Evolutionary conservation across 176 grass and related monocot genomes (phyloP), one percentile per base, ranked within the genome.

Genomic region (Carex pumila): DNA sequence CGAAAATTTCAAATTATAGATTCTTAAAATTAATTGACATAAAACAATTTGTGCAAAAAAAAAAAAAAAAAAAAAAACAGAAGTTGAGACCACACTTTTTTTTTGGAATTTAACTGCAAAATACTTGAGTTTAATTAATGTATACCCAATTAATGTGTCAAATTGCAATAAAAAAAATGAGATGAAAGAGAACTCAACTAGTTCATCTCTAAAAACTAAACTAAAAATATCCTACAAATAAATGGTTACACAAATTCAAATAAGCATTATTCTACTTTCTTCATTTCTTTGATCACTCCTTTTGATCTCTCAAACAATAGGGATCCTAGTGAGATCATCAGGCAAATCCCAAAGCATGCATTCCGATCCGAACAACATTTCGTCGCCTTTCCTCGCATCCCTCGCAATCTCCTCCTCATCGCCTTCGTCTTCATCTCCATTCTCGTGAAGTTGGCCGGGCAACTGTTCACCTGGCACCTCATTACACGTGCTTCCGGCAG

Each of bases 311-410:
- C 89, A 85, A 83, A 83, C 62, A 53, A 83, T 83, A 17, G 61
- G 62, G n/a, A 68, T 83, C 47, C 81, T 99, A 25, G 91, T 85
- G 1, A 99, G 81, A 66, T 95, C 96, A 15, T 94, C 91, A 21
- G 88, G 83, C 83, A 99, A 88, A 81, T 95, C 93, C 96, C 96
- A 99, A n/a, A 95, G 87, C 1, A 94, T 85, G 22, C 91, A 95
- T 8, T 99, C 96, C 1, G 96, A 87, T 37, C 83, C 90, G 63
- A 99, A 94, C 1, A 93, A 79, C 0, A 61, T 31, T 2, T 39
- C 71, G 1, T 83, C 73, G 13, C 64, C 74, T 80, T 85, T 84
- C 19, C 62, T 84, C 6, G 17, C 85, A 58, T 54, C 82, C 58
- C 63, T 87, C 5, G 84, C 86, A 50, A 89, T 90, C 14, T 86